Evolutionary conservation across 1,284 basidiomycete species (phyloP), one percentile per base, ranked within the genome.

Genomic region (Rugosomyces carneus): DNA sequence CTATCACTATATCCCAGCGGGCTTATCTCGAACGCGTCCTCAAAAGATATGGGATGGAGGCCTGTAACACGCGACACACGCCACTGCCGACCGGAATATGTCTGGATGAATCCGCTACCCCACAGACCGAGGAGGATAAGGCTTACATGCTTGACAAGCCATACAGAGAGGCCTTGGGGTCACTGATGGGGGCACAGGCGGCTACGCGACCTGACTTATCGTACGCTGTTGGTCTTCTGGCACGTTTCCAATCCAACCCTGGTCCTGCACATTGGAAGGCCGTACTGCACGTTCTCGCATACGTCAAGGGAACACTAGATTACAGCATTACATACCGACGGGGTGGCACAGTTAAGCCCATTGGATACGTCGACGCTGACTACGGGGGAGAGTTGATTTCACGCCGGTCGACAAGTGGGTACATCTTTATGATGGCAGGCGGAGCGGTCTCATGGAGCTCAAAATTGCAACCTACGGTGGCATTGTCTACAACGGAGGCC

Each of bases 291-390:
- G 51, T 65, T 1, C 34, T 69, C 0, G 46, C 52, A 1, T 71
- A 70, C 45, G 42, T 70, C 6, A 57, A 58, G 15, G 57, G 56
- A 0, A 68, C 65, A 0, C 18, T 57, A 0, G 50, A 60, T 29
- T 53, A 57, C 26, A 50, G 50, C 1, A 44, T 68, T 6, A 61
- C 56, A 0, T 67, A 62, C 32, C n/a, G 16, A 20, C 41, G 36
- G 6, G 9, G 44, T 21, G 10, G 21, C 39, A 32, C 41, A 2
- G 16, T 68, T 8, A 49, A 56, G n/a, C 56, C 57, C 0, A 47
- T 56, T 7, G 64, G 63, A 1, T 74, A 62, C 47, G 57, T 58
- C 1, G 70, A 73, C 43, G 56, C 69, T 0, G 65, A 72, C 48
- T 68, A 55, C 42, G 68, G 52, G 1, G 61, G 54, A 1, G 57